phyloP scores from a whole-genome alignment of 345 rosid genomes.

The Gossypium bickii region DNA sequence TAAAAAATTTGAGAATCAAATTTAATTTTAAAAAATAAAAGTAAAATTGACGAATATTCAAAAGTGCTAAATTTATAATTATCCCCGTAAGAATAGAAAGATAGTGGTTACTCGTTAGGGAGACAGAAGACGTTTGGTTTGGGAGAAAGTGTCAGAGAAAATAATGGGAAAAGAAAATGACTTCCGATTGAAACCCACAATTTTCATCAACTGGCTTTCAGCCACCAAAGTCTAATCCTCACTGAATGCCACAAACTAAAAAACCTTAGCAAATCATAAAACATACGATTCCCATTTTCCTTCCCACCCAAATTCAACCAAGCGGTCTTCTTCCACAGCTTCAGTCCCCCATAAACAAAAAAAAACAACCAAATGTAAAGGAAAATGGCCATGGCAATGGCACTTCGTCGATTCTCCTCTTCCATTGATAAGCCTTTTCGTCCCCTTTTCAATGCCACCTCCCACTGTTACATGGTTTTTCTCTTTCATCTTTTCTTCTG shows the following conservation, averaged over 20 bases:
- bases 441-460: conserved; percentile 60
- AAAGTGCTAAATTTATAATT: too few species aligned
- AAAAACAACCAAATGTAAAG: neutral
- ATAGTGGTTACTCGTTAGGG: too few species aligned
- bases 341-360: neutral
- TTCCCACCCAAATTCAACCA: too few species aligned
- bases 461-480: conserved; percentile 60
- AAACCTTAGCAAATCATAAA: neutral
- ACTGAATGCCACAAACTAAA: conserved; percentile 18
- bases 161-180: too few species aligned
- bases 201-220: neutral
- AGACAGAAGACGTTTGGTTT: too few species aligned
- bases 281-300: neutral
- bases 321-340: neutral
- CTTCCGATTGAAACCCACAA: too few species aligned
- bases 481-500: neutral
- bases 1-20: too few species aligned
- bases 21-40: too few species aligned
- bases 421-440: conserved; percentile 69
- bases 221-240: conserved; percentile 36
- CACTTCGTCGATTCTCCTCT: conserved; percentile 83
- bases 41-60: too few species aligned
- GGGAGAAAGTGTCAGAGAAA: too few species aligned
- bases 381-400: conserved; percentile 41
- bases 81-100: too few species aligned